Evolutionary conservation across 768 basidiomycete species (phyloP).

Genomic region (Paxillus involutus): DNA sequence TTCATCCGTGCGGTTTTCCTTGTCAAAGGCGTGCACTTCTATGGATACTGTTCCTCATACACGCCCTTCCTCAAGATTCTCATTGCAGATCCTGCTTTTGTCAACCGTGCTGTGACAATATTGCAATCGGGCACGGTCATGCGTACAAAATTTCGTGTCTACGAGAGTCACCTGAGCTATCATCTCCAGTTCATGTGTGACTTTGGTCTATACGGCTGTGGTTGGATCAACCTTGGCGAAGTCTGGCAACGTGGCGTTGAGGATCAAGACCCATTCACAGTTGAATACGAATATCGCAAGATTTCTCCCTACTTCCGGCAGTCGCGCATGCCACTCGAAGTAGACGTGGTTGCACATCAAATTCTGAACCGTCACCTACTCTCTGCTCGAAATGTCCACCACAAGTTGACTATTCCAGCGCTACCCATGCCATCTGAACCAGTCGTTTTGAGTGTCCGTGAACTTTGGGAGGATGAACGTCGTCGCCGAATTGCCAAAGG

Average conservation of each 20-base stretch:
- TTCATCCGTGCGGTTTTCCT: slow-evolving; percentile 76
- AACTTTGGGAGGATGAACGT: slow-evolving; percentile 97
- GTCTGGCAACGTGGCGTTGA: slow-evolving; percentile 57
- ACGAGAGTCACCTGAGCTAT: slow-evolving; percentile 89
- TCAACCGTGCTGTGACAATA: slow-evolving; percentile 71
- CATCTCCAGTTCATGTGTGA: slow-evolving; percentile 92
- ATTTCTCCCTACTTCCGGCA: slow-evolving; percentile 63
- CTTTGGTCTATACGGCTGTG: slow-evolving; percentile 93
- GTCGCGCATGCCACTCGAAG: slow-evolving; percentile 73
- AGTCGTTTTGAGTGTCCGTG: slow-evolving; percentile 83
- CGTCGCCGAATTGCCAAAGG: slow-evolving; percentile 65
- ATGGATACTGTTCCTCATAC: slow-evolving; percentile 87
- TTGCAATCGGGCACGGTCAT: slow-evolving; percentile 83
- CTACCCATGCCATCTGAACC: slow-evolving; percentile 58
- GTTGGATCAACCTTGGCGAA: slow-evolving; percentile 75
- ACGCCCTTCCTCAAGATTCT: slow-evolving; percentile 88
- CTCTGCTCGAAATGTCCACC: slow-evolving; percentile 61
- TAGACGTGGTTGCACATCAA: slow-evolving; percentile 78
- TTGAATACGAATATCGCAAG: slow-evolving; percentile 33
- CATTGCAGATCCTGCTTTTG: slow-evolving; percentile 65
- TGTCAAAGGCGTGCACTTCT: slow-evolving; percentile 95
- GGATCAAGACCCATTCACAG: slow-evolving; percentile 13
- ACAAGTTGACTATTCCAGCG: slow-evolving; percentile 61
- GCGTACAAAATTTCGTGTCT: slow-evolving; percentile 73
- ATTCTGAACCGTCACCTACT: slow-evolving; percentile 83